A percentile compares a stretch with the other conserved stretches of the same genome.
Conservation (phyloP, 2,329 filamentous ascomycete species). For the Pyrenophora teres region DNA sequence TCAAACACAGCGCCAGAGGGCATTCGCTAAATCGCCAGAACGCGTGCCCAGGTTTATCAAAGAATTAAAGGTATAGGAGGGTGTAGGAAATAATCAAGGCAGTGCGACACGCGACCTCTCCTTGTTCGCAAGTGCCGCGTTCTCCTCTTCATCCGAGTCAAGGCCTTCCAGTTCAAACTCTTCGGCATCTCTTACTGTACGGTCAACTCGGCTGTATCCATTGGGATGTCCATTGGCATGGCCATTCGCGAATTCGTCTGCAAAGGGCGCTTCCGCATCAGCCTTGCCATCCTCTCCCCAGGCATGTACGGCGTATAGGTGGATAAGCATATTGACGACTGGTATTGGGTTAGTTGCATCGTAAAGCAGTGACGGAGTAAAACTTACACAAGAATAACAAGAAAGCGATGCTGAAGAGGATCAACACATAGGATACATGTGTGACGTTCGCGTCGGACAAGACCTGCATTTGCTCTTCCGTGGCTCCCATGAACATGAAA, state of each 20-base stretch:
- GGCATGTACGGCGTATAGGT: conserved; percentile 74
- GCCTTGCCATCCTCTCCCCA: conserved; percentile 50
- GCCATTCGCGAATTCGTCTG: conserved; percentile 29
- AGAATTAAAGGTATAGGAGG: not conserved
- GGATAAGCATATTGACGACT: conserved; percentile 82
- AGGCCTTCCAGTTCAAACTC: conserved; percentile 93
- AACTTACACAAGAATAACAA: conserved; percentile 80
- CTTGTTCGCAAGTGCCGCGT: conserved; percentile 25
- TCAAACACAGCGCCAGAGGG: not conserved
- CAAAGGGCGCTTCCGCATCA: conserved; percentile 42
- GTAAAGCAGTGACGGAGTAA: fast-evolving
- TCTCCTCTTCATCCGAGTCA: conserved; percentile 83
- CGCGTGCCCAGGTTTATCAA: not conserved
- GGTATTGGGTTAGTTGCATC: conserved; percentile 16
- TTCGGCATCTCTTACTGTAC: conserved; percentile 76
- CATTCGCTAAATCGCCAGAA: not conserved
- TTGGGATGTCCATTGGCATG: conserved; percentile 31
- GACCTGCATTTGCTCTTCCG: conserved; percentile 90
- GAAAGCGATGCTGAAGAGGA: conserved; percentile 88
- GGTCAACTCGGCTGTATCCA: conserved; percentile 56
- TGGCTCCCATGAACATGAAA: conserved; percentile 97
- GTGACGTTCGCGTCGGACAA: conserved; percentile 76
- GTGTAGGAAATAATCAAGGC: conserved; percentile 11
- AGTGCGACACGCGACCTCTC: conserved; percentile 25
- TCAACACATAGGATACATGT: conserved; percentile 89